phyloP scores from a whole-genome alignment of 495 filamentous ascomycete species.

The Bryoglossum gracile region DNA sequence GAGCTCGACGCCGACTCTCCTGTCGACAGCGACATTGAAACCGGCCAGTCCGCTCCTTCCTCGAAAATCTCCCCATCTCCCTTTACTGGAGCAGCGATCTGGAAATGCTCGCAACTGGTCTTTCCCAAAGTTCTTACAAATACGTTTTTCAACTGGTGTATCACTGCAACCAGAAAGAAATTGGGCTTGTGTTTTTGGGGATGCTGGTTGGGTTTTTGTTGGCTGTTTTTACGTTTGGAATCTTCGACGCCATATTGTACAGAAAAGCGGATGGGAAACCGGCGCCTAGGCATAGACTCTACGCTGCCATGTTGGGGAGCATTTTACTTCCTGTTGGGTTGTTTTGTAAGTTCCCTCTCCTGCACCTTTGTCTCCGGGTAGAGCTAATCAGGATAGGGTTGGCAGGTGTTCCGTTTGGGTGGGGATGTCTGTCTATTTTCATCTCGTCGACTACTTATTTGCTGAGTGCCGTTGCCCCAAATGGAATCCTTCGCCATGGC shows the following conservation, averaged over 20 bases:
- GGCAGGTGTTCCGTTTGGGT: slow-evolving; percentile 22
- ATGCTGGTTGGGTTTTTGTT: slow-evolving; percentile 17
- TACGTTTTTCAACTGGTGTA: slow-evolving; percentile 22
- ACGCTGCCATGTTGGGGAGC: slow-evolving; percentile 19
- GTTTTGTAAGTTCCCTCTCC: slow-evolving; percentile 14
- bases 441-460: slow-evolving; percentile 18
- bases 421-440: slow-evolving; percentile 18
- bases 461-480: slow-evolving; percentile 76
- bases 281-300: slow-evolving; percentile 20
- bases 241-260: slow-evolving; percentile 19
- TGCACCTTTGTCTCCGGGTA: too few relatives aligned
- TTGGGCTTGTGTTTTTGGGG: slow-evolving; percentile 22
- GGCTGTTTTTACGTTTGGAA: slow-evolving; percentile 11
- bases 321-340: slow-evolving; percentile 20
- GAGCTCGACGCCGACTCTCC: too few relatives aligned
- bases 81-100: too few relatives aligned
- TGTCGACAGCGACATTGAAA: too few relatives aligned
- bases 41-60: too few relatives aligned
- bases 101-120: too few relatives aligned
- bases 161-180: slow-evolving; percentile 20
- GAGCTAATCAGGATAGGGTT: slow-evolving; percentile 20
- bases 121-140: slow-evolving; percentile 19
- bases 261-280: slow-evolving; percentile 9
- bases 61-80: too few relatives aligned
- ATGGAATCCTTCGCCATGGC: slow-evolving; percentile 55